Evolutionary conservation across 2,329 filamentous ascomycete genomes (phyloP), one percentile per base, ranked within the genome.

Genomic region (Dactylellina cionopaga): DNA sequence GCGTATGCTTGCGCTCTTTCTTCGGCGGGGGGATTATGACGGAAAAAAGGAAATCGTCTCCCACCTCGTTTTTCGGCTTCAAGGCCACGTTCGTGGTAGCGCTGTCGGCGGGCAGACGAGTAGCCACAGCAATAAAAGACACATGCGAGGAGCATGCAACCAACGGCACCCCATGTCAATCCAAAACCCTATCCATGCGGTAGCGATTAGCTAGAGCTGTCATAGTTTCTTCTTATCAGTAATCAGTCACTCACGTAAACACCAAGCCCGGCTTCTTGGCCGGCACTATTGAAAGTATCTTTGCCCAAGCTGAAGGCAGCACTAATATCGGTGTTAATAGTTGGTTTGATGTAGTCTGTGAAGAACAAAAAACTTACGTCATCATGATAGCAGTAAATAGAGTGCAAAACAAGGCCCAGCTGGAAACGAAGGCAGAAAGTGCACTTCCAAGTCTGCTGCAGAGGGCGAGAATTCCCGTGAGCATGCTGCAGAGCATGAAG

Each of bases 151-250:
- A 92, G 81, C 76, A 91, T 85, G 59, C 85, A 85, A 7, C 85
- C 86, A 80, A 88, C 87, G 1, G 90, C 85, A 13, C 85, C 88
- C 91, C 91, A 95, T 74, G 87, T 88, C 82, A 92, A 94, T 44
- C 86, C 91, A 78, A 92, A 91, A 17, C 88, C 89, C 77, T 89
- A 29, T 77, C 78, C 58, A 39, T 44, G 17, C 43, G 41, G 51
- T 56, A 55, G 62, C n/a, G 63, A 15, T 24, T 17, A 15, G n/a
- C n/a, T n/a, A n/a, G n/a, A n/a, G n/a, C n/a, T n/a, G n/a, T n/a
- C n/a, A n/a, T n/a, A 51, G 25, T 22, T 24, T 5, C 10, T 31
- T n/a, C 33, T 7, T 19, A 46, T 47, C 19, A 51, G 19, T 11
- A n/a, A 22, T 33, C 5, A 25, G 27, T 27, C 29, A 54, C 56